Conservation (phyloP, 495 filamentous ascomycete species). For the Thermothielavioides terrestris region DNA sequence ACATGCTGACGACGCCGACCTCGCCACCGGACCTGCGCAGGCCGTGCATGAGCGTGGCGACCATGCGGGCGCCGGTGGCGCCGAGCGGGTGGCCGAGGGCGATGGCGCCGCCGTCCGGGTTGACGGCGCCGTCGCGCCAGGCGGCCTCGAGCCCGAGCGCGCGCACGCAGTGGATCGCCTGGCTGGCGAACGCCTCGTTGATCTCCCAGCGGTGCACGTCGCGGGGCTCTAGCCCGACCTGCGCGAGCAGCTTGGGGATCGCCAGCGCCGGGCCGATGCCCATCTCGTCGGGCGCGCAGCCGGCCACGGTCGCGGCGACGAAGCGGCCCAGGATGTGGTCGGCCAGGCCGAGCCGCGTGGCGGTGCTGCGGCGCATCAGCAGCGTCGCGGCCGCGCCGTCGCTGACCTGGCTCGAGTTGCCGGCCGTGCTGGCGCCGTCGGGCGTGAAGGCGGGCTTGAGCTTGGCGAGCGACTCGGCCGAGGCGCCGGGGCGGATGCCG, state of each 20-base stretch:
- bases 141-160: slow-evolving; percentile 57
- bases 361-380: slow-evolving; percentile 78
- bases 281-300: slow-evolving; percentile 87
- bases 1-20: slow-evolving; percentile 75
- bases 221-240: slow-evolving; percentile 50
- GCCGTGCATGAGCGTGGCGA: slow-evolving; percentile 63
- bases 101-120: slow-evolving; percentile 89
- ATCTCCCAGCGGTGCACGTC: slow-evolving; percentile 92
- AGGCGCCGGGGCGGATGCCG: slow-evolving; percentile 62
- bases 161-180: slow-evolving; percentile 72
- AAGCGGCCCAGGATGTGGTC: slow-evolving; percentile 69
- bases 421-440: slow-evolving; percentile 70
- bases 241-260: slow-evolving; percentile 67
- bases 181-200: slow-evolving; percentile 91
- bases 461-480: slow-evolving; percentile 58
- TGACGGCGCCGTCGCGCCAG: slow-evolving; percentile 59
- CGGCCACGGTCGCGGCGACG: slow-evolving; percentile 61
- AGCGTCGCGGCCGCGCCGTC: slow-evolving; percentile 80
- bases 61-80: slow-evolving; percentile 77
- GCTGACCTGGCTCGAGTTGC: slow-evolving; percentile 77
- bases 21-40: slow-evolving; percentile 50
- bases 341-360: slow-evolving; percentile 59
- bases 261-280: slow-evolving; percentile 79
- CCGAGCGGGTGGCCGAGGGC: slow-evolving; percentile 91
- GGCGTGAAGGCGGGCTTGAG: slow-evolving; percentile 78